Conservation (phyloP, 2,329 filamentous ascomycete genomes). For the Gliomastix tumulicola region DNA sequence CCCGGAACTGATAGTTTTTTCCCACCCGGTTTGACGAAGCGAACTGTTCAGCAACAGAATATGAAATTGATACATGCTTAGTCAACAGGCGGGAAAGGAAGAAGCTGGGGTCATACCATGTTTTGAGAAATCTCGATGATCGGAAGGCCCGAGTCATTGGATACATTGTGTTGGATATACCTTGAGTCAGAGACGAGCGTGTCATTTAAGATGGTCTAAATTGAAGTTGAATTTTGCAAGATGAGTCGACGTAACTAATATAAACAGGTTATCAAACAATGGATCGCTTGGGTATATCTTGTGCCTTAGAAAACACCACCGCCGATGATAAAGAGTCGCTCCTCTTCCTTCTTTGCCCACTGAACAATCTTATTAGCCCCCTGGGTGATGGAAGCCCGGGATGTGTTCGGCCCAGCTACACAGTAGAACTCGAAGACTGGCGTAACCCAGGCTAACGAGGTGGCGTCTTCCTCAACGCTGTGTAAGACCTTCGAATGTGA, state of each 20-base stretch:
- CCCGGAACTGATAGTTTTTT: no score
- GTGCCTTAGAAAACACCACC: conserved; percentile 86
- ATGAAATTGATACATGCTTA: not conserved
- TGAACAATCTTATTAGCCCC: conserved; percentile 84
- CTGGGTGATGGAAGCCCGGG: conserved; percentile 63
- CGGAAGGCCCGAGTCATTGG: no score
- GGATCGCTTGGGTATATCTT: not conserved
- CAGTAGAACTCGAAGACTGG: conserved; percentile 92
- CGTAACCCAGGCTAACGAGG: conserved; percentile 84
- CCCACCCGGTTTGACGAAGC: no score
- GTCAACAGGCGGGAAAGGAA: no score
- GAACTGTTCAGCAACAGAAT: no score
- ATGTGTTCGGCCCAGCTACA: conserved; percentile 71
- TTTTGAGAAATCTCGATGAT: no score
- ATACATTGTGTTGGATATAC: no score
- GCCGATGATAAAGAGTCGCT: conserved; percentile 91
- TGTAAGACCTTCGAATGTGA: conserved; percentile 84
- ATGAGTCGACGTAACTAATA: no score
- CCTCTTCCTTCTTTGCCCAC: conserved; percentile 88
- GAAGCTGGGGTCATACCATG: no score
- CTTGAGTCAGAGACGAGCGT: no score
- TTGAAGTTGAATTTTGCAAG: no score
- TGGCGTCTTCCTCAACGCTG: conserved; percentile 64
- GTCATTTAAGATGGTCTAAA: no score
- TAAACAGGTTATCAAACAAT: not conserved